Base-by-base conservation (phyloP, 306 rosid species). In the Prunus armeniaca region DNA sequence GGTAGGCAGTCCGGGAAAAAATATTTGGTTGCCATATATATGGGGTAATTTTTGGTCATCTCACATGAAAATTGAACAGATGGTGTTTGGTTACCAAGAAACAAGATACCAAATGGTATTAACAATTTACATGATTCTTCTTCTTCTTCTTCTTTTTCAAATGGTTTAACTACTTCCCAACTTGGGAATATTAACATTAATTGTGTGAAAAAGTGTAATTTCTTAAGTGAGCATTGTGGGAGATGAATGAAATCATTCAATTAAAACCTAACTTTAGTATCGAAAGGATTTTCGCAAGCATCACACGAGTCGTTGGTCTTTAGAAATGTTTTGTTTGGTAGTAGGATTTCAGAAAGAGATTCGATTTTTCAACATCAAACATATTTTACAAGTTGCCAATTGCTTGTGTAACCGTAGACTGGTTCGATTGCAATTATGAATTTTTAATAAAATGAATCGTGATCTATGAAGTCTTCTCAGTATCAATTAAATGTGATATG, bases 71-170 rank as follows among this genome's bases (percentile, higher is more conserved):
- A 3, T 45, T 34, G 74, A 67, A 71, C 67, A 25, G 78, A 49
- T 64, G 58, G 41, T 47, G 78, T 75, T 79, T 71, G 78, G 86
- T 79, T 58, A 75, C 72, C 86, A 64, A 63, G 34, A 74, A 43
- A 54, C 45, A 24, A 22, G 20, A 72, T 45, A 28, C 30, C 62
- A 28, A 47, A n/a, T 20, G 24, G 47, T 47, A 13, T 45, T 12
- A 32, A 77, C 25, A 77, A 28, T 2, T 73, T 25, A 5, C 12
- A 30, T 63, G 6, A 52, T 27, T 27, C 9, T 2, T 18, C 20
- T 38, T 28, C 3, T 1, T 14, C 3, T 34, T 20, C 5, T 25
- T 30, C 10, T 55, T 71, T 34, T 71, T 3, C 41, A 52, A 54
- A 32, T 43, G 58, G 68, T 30, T 66, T 67, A 76, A 76, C 80